Evolutionary conservation across 2,329 filamentous ascomycete species (phyloP), one percentile per base, ranked within the genome.

Genomic region (Cladophialophora psammophila): DNA sequence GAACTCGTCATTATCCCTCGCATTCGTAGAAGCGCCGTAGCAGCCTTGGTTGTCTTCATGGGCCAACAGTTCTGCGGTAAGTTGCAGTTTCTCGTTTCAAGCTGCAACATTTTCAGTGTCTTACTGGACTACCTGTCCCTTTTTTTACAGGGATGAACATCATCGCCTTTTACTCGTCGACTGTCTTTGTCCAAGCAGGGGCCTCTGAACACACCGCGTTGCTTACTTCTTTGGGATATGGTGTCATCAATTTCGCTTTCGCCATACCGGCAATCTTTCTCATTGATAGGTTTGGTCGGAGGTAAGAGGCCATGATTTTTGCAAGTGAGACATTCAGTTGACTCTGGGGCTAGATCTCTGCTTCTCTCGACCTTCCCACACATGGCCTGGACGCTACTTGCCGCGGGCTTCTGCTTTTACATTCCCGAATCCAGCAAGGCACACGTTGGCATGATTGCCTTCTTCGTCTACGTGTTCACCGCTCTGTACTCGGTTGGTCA

Each of bases 281-380:
- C 4, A 90, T 91, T 69, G 88, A 91, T 73, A 89, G 84, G 0
- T 90, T 88, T 65, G 89, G 89, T 7, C 84, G 89, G 2, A 82
- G 88, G 20, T 48, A 34, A 20, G 20, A 31, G 18, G 18, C 13
- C 3, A 31, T 12, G 12, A 5, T 2, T 26, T 12, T 15, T 12
- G 45, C 45, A 9, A 31, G 5, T 1, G 18, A 4, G 10, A 12
- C 4, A 50, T 15, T 9, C 3, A 12, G 12, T 31, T 50, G 20
- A 50, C 45, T 5, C 18, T 1, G 57, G 26, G 20, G 1, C 20
- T 32, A 45, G 57, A 45, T 88, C 88, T 70, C 80, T 91, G 8
- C 81, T 90, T 1, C 79, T 90, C 3, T 81, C 82, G 0, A 90
- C 88, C 0, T 89, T 90, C 73, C 88, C 88, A 0, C 76, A 90